phyloP scores from a whole-genome alignment of 2,329 filamentous ascomycete genomes.

The Ceratocystis smalleyi region DNA sequence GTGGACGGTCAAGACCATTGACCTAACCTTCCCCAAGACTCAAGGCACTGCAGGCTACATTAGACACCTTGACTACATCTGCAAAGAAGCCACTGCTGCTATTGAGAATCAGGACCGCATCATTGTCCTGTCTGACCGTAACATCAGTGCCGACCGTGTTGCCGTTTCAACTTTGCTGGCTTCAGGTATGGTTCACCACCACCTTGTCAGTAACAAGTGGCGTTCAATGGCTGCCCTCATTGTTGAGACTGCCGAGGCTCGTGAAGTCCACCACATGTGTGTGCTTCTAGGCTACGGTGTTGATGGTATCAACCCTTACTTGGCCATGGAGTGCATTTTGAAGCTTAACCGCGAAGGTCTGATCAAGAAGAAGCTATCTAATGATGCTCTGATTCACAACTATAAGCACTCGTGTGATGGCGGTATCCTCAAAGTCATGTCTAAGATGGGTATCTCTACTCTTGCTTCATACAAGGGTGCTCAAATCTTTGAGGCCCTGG shows the following conservation, averaged over 20 bases:
- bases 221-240: conserved; percentile 74
- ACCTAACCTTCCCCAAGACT: conserved; percentile 81
- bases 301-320: conserved; percentile 86
- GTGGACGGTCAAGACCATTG: conserved; percentile 82
- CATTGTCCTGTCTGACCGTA: conserved; percentile 78
- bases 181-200: conserved; percentile 87
- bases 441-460: conserved; percentile 98
- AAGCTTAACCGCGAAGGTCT: conserved; percentile 91
- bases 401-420: conserved; percentile 95
- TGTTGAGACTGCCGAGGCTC: conserved; percentile 84
- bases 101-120: conserved; percentile 73
- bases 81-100: conserved; percentile 65
- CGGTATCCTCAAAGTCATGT: conserved; percentile 97
- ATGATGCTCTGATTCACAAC: conserved; percentile 76
- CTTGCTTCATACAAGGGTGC: conserved; percentile 93
- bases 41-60: conserved; percentile 74
- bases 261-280: conserved; percentile 97
- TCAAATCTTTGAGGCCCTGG: conserved; percentile 92
- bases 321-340: conserved; percentile 88
- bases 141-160: conserved; percentile 66
- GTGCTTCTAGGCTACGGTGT: conserved; percentile 92
- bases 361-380: conserved; percentile 73
- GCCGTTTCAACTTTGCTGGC: conserved; percentile 74
- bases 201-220: conserved; percentile 92
- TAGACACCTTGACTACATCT: conserved; percentile 75